Evolutionary conservation across 2,329 filamentous ascomycete genomes (phyloP), one percentile per base, ranked within the genome.

Genomic region (Pestalotiopsis sp.): DNA sequence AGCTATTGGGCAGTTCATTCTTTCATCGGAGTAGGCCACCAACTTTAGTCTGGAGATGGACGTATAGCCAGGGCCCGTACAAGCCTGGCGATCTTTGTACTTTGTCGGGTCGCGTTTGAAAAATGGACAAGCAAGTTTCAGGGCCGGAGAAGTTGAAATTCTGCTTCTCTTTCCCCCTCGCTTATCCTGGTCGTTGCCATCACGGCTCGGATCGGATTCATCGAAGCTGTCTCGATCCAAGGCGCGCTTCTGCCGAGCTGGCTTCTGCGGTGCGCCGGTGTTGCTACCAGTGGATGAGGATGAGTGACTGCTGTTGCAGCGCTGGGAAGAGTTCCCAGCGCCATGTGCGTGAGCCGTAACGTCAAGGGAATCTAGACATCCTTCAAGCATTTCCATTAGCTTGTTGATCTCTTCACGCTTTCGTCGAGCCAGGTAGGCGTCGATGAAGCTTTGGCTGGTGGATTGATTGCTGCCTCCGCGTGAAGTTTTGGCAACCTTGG

Each of bases 381-480:
- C 59, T 25, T 62, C 68, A 17, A 69, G 17, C 23, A 69, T 66
- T 39, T 45, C 65, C 68, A 69, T 69, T 41, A 69, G 49, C 52
- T 57, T 67, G 49, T 67, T 45, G 65, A 69, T 69, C 23, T 49
- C 59, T 13, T 67, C 64, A 36, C 59, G 65, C 64, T 67, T 69
- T 12, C 41, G 36, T 45, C 56, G 65, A 25, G 59, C 31, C 56
- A 69, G 58, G 36, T 65, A 69, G 23, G 17, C 68, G 64, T 67
- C 64, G 58, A 67, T 67, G 25, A 56, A 67, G 68, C 65, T 45
- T 52, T 64, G 68, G 23, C 66, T 63, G 13, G 68, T 63, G 39
- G 61, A 67, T 41, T 64, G 64, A 41, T 63, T 20, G 38, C 45
- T 60, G 60, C 58, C 60, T 67, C 60, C 65, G 64, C 63, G 64